A percentile compares a stretch with the other conserved stretches of the same genome.
These are phyloP conservation scores for Lecanicillium sp. DNA, from an alignment of 2,329 filamentous ascomycete species.

Conservation along the genomic window DNA sequence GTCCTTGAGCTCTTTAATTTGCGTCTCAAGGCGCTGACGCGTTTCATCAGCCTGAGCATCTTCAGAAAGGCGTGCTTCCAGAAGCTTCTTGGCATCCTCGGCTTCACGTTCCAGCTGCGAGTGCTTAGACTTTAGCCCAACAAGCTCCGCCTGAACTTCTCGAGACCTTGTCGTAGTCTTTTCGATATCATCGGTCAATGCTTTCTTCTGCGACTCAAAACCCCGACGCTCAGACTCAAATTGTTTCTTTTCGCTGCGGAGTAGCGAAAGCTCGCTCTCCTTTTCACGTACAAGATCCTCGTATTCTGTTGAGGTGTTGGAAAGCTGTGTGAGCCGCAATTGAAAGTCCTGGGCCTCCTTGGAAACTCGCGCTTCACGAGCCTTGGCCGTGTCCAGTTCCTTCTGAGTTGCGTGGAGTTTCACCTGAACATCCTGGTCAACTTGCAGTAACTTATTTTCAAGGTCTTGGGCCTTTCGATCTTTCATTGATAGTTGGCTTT, in stretches of 20 bases:
- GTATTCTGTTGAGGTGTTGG: slow-evolving; percentile 86
- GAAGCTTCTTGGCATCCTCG: slow-evolving; percentile 73
- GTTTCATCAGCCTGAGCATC: slow-evolving; percentile 79
- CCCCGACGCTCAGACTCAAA: slow-evolving; percentile 71
- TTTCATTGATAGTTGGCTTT: slow-evolving; percentile 81
- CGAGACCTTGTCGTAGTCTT: slow-evolving; percentile 67
- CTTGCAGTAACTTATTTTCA: slow-evolving; percentile 72
- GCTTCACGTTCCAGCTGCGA: slow-evolving; percentile 80
- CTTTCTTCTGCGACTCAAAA: slow-evolving; percentile 71
- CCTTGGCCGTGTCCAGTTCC: slow-evolving; percentile 65
- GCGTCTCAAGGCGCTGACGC: slow-evolving; percentile 73
- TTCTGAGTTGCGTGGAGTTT: slow-evolving; percentile 73
- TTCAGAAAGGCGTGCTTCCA: slow-evolving; percentile 83
- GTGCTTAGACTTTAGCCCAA: slow-evolving; percentile 78
- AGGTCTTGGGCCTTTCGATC: slow-evolving; percentile 85
- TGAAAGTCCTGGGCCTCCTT: slow-evolving; percentile 78
- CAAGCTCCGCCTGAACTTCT: slow-evolving; percentile 80
- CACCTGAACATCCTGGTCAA: slow-evolving; percentile 81
- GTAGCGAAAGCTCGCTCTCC: slow-evolving; percentile 81
- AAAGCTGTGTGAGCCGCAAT: slow-evolving; percentile 77
- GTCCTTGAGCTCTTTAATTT: slow-evolving; percentile 79
- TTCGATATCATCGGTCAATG: slow-evolving; percentile 67
- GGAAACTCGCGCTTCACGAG: slow-evolving; percentile 65
- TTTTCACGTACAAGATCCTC: slow-evolving; percentile 90
- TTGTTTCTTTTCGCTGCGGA: slow-evolving; percentile 77